phyloP scores from a whole-genome alignment of 2,329 filamentous ascomycete genomes.

The Bisporella sp. region DNA sequence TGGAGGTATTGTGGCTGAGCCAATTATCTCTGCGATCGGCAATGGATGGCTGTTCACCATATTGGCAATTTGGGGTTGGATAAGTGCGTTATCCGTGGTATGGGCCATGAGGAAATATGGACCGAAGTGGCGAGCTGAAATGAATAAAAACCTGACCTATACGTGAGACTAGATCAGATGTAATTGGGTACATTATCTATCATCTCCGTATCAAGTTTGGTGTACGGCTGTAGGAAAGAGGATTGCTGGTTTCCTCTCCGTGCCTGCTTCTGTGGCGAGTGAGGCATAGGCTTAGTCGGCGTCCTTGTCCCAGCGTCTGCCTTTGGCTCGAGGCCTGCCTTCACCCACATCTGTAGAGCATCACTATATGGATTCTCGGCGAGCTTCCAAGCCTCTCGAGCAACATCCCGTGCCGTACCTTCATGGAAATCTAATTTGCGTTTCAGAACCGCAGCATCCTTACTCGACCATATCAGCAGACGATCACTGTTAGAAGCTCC shows the following conservation, averaged over 20 bases:
- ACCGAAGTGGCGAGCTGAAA: slow-evolving; percentile 53
- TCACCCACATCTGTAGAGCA: too few relatives aligned
- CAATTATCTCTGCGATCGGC: slow-evolving; percentile 63
- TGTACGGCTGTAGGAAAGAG: too few relatives aligned
- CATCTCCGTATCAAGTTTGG: too few relatives aligned
- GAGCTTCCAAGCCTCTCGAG: slow-evolving; percentile 7
- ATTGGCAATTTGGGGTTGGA: slow-evolving; percentile 45
- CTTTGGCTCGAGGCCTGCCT: too few relatives aligned
- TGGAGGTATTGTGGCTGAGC: slow-evolving; percentile 61
- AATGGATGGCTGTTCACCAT: slow-evolving; percentile 72
- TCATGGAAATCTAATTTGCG: slow-evolving; percentile 15
- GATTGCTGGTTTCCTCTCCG: too few relatives aligned
- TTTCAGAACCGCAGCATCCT: slow-evolving; percentile 10
- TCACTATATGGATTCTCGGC: too few relatives aligned
- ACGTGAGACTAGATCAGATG: neutral
- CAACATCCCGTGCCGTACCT: slow-evolving; percentile 7
- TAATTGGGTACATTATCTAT: too few relatives aligned
- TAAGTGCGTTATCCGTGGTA: slow-evolving; percentile 50
- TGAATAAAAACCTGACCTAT: slow-evolving; percentile 40
- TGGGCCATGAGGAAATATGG: slow-evolving; percentile 55
- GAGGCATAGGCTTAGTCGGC: too few relatives aligned
- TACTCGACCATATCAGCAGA: slow-evolving; percentile 9
- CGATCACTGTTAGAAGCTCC: slow-evolving; percentile 5
- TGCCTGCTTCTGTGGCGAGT: too few relatives aligned
- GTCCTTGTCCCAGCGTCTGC: too few relatives aligned